A percentile compares a stretch with the other conserved stretches of the same genome.
phyloP scores from a whole-genome alignment of 208 protist species.

The Trypanosoma boissoni region DNA sequence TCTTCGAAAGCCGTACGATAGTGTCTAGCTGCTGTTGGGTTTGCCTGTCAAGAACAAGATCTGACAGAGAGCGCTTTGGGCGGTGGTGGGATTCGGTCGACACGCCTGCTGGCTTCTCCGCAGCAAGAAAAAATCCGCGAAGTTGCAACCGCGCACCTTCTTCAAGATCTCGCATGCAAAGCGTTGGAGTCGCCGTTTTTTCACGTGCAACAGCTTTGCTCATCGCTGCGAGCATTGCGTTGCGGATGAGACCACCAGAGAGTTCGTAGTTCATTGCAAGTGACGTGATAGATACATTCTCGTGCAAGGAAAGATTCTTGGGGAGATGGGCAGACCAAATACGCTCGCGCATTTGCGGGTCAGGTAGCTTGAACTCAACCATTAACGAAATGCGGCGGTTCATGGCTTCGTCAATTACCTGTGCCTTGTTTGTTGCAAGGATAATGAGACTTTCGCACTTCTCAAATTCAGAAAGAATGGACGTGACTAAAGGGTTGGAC shows the following conservation, averaged over 20 bases:
- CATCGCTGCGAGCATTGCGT: constrained; percentile 86
- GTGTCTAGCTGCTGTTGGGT: constrained; percentile 44
- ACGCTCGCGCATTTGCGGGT: constrained; percentile 78
- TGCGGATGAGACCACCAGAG: constrained; percentile 90
- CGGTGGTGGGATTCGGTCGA: constrained; percentile 65
- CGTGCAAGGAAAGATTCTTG: constrained; percentile 33
- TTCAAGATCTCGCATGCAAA: constrained; percentile 74
- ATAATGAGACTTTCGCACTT: constrained; percentile 88
- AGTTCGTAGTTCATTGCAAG: constrained; percentile 88
- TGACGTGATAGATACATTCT: constrained; percentile 64
- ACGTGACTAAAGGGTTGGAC: constrained; percentile 73
- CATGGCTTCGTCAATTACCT: constrained; percentile 92
- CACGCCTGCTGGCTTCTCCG: constrained; percentile 37
- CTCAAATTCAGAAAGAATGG: constrained; percentile 91
- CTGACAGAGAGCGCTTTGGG: constrained; percentile 64
- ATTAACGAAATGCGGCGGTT: constrained; percentile 91
- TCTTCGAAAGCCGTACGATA: constrained; percentile 70
- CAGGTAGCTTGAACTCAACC: constrained; percentile 88
- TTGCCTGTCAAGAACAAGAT: constrained; percentile 61
- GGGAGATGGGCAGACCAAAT: constrained; percentile 88
- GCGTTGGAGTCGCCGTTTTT: constrained; percentile 47
- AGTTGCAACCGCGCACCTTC: constrained; percentile 80
- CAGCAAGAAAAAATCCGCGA: constrained; percentile 84
- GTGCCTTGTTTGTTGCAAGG: constrained; percentile 89
- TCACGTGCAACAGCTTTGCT: constrained; percentile 78